Base-by-base conservation (phyloP, 129 eudicot genomes). In the Helianthus tuberosus region DNA sequence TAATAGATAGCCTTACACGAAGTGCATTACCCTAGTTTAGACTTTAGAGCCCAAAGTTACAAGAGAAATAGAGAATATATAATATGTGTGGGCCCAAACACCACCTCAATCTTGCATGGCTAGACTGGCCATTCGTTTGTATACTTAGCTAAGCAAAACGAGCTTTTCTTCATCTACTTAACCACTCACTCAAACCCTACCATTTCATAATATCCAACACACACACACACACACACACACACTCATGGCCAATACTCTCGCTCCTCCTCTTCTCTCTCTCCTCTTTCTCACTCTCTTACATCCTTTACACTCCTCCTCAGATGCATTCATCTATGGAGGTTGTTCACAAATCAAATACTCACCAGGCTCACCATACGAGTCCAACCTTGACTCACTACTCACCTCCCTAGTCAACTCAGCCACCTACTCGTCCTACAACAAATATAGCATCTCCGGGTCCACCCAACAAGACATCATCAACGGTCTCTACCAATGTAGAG, bases 341-440 rank as follows among this genome's bases (percentile, higher is more conserved):
- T 94, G 98, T 82, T 84, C 98, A 36, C 97, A 85, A 43, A 68
- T 85, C 39, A 86, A 86, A 67, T 94, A 86, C 88, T 47, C 86
- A 13, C 87, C 88, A 0, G 83, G 82, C 77, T 88, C 96, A 3
- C 88, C 95, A 3, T 94, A 84, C 84, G 85, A 87, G 60, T 77
- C 97, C 0, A 94, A 94, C 82, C 98, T 94, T 75, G 81, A 94
- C 87, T 90, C 97, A 8, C 96, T 94, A 64, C 87, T 94, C 55
- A 88, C 91, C n/a, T 90, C 97, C 46, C 88, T 94, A 1, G 93
- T 90, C 64, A 94, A 90, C 97, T 88, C 98, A 23, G 98, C 98
- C 84, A 88, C 97, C 7, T 94, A 90, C 83, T 83, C 93, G 0
- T 65, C 98, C 79, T 94, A 94, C 98, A 94, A 91, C 89, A 91